Percentiles rank a stretch among this genome's conserved stretches.
Conservation (phyloP, 768 basidiomycete species). For the Tylopilus vinaceipallidus region DNA sequence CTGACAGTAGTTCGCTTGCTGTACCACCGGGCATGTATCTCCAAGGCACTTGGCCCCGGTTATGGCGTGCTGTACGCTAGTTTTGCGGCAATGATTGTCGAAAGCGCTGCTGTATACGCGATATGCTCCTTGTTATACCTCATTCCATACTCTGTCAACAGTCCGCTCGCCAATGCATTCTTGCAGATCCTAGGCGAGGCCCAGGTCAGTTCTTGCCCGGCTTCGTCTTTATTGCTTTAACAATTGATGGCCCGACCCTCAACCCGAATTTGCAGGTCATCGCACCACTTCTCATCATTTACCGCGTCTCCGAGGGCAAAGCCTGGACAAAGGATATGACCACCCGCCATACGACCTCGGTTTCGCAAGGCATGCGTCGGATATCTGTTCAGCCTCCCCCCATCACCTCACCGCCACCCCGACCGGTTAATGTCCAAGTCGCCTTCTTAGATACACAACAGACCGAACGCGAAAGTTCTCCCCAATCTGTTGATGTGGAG, state of each 20-base stretch:
- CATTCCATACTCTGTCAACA: conserved; percentile 24
- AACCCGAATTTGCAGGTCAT: conserved; percentile 35
- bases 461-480: conserved; percentile 1
- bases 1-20: conserved; percentile 33
- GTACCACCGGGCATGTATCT: conserved; percentile 26
- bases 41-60: conserved; percentile 25
- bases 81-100: conserved; percentile 35
- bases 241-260: not conserved
- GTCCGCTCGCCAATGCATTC: conserved; percentile 27
- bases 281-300: conserved; percentile 47
- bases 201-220: conserved; percentile 17
- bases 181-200: conserved; percentile 31
- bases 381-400: conserved; percentile 1
- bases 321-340: conserved; percentile 36
- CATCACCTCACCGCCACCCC: not conserved
- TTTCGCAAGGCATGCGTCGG: conserved; percentile 13
- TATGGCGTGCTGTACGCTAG: conserved; percentile 30
- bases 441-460: conserved; percentile 7
- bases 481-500: conserved; percentile 9
- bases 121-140: conserved; percentile 33
- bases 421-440: conserved; percentile 15
- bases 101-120: conserved; percentile 35
- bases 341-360: conserved; percentile 2
- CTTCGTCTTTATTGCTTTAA: not conserved
- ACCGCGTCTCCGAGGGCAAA: conserved; percentile 45